phyloP scores from a whole-genome alignment of 345 rosid species.

The Eucalyptus marginata region DNA sequence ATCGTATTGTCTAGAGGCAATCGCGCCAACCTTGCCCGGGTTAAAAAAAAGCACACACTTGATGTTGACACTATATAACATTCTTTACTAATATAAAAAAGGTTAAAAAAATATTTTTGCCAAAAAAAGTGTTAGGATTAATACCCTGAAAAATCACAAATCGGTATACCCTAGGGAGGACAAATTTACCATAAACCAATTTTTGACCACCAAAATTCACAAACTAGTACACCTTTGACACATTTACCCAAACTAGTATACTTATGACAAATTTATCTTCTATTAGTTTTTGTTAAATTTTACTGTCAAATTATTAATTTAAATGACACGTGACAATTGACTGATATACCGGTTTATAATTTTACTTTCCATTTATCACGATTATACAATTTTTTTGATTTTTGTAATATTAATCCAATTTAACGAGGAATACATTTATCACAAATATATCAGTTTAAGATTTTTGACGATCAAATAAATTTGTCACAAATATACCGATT shows the following conservation, averaged over 20 bases:
- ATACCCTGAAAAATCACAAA: rapidly evolving
- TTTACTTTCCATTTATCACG: rapidly evolving
- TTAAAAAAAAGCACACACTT: not conserved
- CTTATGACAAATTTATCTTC: rapidly evolving
- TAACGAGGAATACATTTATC: rapidly evolving
- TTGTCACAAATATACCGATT: too few species aligned
- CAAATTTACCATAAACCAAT: rapidly evolving
- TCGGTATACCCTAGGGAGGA: rapidly evolving
- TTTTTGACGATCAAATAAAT: too few species aligned
- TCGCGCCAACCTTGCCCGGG: not conserved
- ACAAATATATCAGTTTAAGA: rapidly evolving
- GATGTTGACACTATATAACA: not conserved
- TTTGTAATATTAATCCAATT: too few species aligned
- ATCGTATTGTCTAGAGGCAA: too few species aligned
- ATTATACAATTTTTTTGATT: too few species aligned
- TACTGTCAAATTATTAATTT: too few species aligned
- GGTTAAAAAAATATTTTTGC: too few species aligned
- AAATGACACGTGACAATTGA: rapidly evolving
- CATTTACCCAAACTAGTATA: rapidly evolving
- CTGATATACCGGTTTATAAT: rapidly evolving
- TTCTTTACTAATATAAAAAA: not conserved
- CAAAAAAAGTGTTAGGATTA: rapidly evolving
- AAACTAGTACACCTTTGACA: rapidly evolving
- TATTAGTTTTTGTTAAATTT: rapidly evolving
- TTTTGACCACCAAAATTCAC: rapidly evolving